Percentiles rank a stretch among this genome's conserved stretches.
Evolutionary conservation across 441 rosid species (phyloP).

Genomic region (Bruguiera hainesii): DNA sequence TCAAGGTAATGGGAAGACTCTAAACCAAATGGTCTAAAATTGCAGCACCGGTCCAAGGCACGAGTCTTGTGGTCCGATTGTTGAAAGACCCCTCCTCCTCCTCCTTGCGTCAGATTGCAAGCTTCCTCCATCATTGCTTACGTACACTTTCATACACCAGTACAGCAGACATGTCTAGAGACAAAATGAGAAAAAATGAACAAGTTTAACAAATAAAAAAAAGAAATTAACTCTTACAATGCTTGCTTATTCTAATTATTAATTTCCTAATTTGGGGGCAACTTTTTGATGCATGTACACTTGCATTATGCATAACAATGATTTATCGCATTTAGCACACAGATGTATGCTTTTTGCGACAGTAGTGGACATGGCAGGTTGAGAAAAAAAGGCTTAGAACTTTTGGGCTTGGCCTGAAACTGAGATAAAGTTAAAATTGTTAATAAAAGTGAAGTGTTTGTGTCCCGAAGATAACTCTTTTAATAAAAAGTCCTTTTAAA

Average conservation of each 20-base stretch:
- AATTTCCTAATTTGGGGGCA: not conserved
- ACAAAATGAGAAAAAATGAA: not conserved
- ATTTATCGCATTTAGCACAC: constrained; percentile 6
- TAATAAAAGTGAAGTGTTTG: too few relatives aligned
- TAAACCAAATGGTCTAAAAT: constrained; percentile 23
- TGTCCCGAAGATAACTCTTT: too few relatives aligned
- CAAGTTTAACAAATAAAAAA: not conserved
- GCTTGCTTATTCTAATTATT: not conserved
- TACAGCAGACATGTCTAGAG: not conserved
- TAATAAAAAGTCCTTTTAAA: too few relatives aligned
- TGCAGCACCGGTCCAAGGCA: constrained; percentile 18
- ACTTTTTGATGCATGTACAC: not conserved
- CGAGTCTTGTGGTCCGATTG: not conserved
- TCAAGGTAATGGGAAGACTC: constrained; percentile 14
- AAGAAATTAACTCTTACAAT: not conserved
- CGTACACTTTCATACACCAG: constrained; percentile 19
- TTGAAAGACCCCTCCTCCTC: constrained; percentile 14
- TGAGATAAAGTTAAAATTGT: not conserved
- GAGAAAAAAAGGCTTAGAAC: constrained; percentile 19
- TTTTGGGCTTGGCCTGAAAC: constrained; percentile 8
- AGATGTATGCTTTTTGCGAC: not conserved
- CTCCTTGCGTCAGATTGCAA: constrained; percentile 20
- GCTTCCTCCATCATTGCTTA: constrained; percentile 44
- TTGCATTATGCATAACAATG: not conserved
- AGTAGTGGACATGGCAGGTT: constrained; percentile 3